Conservation (phyloP, 1,284 basidiomycete genomes). For the Pholiota adiposa region DNA sequence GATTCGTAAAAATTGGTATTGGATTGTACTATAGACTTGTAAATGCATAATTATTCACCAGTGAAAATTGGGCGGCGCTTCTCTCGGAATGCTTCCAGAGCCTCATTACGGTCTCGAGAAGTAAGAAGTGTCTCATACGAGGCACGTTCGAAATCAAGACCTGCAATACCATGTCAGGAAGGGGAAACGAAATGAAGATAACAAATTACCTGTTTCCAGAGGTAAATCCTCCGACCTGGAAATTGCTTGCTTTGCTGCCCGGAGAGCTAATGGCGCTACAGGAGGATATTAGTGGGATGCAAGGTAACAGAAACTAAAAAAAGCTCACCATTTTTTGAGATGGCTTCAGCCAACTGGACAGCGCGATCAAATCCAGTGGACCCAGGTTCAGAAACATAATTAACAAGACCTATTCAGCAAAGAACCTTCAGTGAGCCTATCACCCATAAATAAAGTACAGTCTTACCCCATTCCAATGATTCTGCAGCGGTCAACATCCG, state of each 20-base stretch:
- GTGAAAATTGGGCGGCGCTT: conserved; percentile 85
- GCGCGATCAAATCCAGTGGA: conserved; percentile 70
- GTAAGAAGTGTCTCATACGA: conserved; percentile 86
- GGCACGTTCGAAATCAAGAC: conserved; percentile 87
- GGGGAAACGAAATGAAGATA: not conserved
- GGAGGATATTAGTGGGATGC: not conserved
- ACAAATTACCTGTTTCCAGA: conserved; percentile 67
- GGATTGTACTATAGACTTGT: conserved; percentile 23
- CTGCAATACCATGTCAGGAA: conserved; percentile 40
- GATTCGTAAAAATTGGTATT: conserved; percentile 13
- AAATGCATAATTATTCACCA: conserved; percentile 65
- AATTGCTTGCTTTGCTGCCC: conserved; percentile 89
- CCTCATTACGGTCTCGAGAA: conserved; percentile 83
- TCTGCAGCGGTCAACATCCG: conserved; percentile 67
- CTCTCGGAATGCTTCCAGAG: conserved; percentile 87
- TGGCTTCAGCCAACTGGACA: conserved; percentile 64
- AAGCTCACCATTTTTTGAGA: conserved; percentile 69
- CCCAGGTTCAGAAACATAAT: conserved; percentile 71
- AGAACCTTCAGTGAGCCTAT: not conserved
- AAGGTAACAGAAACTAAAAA: not conserved
- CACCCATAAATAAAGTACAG: not conserved
- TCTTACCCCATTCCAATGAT: conserved; percentile 76
- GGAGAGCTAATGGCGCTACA: conserved; percentile 85
- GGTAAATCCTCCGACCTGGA: conserved; percentile 80
- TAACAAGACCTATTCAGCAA: conserved; percentile 65